Evolutionary conservation across 495 filamentous ascomycete species (phyloP), one percentile per base, ranked within the genome.

Genomic region (Clavariopsis aquatica): DNA sequence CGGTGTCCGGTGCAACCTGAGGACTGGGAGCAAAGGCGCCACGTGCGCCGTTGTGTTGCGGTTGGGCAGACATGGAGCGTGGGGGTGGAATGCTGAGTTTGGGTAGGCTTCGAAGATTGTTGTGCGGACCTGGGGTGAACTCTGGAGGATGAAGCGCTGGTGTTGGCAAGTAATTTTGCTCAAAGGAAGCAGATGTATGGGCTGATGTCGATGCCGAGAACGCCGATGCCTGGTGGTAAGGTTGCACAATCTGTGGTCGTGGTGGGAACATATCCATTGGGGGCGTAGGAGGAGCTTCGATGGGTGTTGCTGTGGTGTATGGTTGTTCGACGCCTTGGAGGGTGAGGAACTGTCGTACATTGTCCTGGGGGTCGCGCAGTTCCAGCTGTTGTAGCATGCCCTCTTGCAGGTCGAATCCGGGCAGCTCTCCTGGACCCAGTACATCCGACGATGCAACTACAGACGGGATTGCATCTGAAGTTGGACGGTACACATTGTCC

Each of bases 361-460:
- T 95, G 74, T 98, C 93, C 69, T 92, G 91, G 8, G 93, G 91
- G 74, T 98, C 93, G 31, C 86, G 83, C 1, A 75, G 75, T 54
- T 85, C 76, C 12, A 98, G 75, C 52, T 81, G 84, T 36, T 84
- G 82, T 10, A 98, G 85, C 10, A 77, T 79, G 56, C 87, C 85
- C 72, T 89, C 83, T 55, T 92, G 86, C 29, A 97, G 81, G 23
- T 83, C 83, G 64, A 92, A 79, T 29, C 84, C 79, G 34, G 86
- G 79, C 41, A 81, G 71, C 52, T 79, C 80, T 51, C 78, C 83
- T 19, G 87, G 86, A 8, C 92, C 93, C 57, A 96, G 81, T 1
- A 91, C 80, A 76, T 96, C 93, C 6, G 93, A 96, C 1, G 93
- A 97, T 19, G 93, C 93, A 52, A 94, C 84, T 1, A 96, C 77